Conservation (phyloP, 805 yeast species). For the Pichia insulana region DNA sequence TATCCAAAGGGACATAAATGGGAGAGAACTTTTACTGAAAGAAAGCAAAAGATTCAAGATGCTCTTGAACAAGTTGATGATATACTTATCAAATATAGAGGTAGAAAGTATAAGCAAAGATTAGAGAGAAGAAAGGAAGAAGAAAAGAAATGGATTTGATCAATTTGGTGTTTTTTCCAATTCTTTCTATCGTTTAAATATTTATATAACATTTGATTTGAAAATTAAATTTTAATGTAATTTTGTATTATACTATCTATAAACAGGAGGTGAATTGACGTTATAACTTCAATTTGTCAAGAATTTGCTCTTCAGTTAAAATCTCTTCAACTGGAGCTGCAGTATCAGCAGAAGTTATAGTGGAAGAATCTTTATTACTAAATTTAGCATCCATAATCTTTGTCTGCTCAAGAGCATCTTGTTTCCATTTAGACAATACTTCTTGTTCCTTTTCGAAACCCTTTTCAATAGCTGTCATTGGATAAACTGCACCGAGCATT, state of each 20-base stretch:
- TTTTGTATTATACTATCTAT: not conserved
- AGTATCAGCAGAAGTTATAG: constrained; percentile 15
- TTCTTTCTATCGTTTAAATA: constrained; percentile 5
- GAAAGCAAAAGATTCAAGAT: constrained; percentile 50
- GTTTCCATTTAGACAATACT: constrained; percentile 65
- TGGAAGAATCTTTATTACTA: constrained; percentile 22
- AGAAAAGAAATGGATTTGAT: constrained; percentile 30
- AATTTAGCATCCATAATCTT: constrained; percentile 41
- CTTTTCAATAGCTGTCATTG: constrained; percentile 50
- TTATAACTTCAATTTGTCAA: constrained; percentile 7
- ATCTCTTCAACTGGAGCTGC: constrained; percentile 19
- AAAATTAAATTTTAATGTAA: no score
- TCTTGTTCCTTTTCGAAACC: constrained; percentile 68
- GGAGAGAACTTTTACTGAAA: constrained; percentile 57
- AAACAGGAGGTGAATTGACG: not conserved
- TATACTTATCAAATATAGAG: constrained; percentile 56
- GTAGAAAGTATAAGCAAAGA: constrained; percentile 38
- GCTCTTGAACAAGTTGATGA: constrained; percentile 65
- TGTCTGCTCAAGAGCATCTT: constrained; percentile 58
- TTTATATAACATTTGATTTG: no score
- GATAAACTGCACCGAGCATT: constrained; percentile 77
- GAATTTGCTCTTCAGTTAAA: constrained; percentile 19
- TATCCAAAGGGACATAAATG: constrained; percentile 74
- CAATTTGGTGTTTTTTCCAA: no score
- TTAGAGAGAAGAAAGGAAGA: constrained; percentile 34